Percentiles rank a stretch among this genome's conserved stretches.
Evolutionary conservation across 139 green algal genomes (phyloP).

Genomic region (Yamagishiella unicocca): DNA sequence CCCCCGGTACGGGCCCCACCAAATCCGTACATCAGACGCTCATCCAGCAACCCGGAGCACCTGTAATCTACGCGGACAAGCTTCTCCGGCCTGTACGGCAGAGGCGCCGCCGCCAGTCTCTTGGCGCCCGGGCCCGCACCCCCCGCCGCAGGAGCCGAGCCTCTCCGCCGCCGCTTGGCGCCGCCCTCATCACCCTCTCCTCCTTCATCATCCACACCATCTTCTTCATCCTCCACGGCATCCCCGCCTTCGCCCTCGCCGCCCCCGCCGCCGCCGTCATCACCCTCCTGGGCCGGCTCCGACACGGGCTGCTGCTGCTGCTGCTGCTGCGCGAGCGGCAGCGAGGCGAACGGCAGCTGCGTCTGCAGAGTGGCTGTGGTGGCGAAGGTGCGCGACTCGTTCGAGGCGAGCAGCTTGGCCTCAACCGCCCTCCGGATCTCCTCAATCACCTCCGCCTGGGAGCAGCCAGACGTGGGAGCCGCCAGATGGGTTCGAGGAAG

Average conservation of each 20-base stretch:
- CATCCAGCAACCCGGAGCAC: not conserved
- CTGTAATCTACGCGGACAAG: slow-evolving; percentile 67
- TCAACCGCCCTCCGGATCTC: slow-evolving; percentile 74
- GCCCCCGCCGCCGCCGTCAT: not conserved
- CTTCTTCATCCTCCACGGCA: not conserved
- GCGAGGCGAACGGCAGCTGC: slow-evolving; percentile 39
- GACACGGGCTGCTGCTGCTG: not conserved
- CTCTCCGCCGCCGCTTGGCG: not conserved
- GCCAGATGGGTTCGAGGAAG: no score
- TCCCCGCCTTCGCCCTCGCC: not conserved
- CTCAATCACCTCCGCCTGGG: slow-evolving; percentile 66
- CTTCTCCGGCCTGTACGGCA: slow-evolving; percentile 68
- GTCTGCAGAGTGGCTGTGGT: slow-evolving; percentile 31
- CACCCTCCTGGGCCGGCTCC: not conserved
- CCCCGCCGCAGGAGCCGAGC: not conserved
- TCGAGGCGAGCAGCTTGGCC: slow-evolving; percentile 71
- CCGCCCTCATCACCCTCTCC: not conserved
- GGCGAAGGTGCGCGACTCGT: slow-evolving; percentile 79
- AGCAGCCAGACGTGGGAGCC: no score
- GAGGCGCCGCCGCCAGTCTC: not conserved
- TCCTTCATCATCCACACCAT: not conserved
- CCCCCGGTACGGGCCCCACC: no score
- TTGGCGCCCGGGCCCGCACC: not conserved
- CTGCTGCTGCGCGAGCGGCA: not conserved
- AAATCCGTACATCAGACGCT: no score